Base-by-base conservation (phyloP, 2,329 filamentous ascomycete species). In the Grosmannia penicillata region DNA sequence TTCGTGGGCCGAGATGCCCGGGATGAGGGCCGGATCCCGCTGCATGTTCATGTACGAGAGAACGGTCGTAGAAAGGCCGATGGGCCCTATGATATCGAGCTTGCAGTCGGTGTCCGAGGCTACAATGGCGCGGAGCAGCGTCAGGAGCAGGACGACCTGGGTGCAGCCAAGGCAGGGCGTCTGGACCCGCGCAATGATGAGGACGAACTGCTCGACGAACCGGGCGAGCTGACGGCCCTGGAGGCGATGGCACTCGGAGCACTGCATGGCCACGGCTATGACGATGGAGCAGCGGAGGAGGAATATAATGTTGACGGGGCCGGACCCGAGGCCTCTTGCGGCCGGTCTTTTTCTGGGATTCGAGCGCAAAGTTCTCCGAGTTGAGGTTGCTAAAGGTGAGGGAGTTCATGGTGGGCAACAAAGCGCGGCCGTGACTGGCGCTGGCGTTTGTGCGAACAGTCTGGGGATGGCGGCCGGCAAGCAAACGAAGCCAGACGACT, bases 41-140 rank as follows among this genome's bases (percentile, higher is more conserved):
- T 51, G 44, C 8, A 51, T 39, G 10, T 46, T 45, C 45, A 50
- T 49, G 26, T 33, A 47, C 9, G 31, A 29, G 1, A 42, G 31
- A n/a, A 47, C 40, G 26, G 48, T 41, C 29, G 25, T 45, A 2
- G 40, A 18, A 2, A 42, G 23, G 6, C 33, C 34, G 6, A 42
- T 15, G 1, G 35, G 14, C 2, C 19, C 27, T 25, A 37, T 30
- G 15, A 26, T 26, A 5, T 36, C 37, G 21, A 37, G 35, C 27
- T 37, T 37, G 6, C 26, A 24, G 4, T 44, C 42, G 3, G 37
- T 38, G 11, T 44, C 42, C 5, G 39, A 39, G 13, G 33, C 23
- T 14, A 24, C 29, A 18, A 44, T n/a, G 1, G 42, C 38, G 9
- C 24, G 25, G 6, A 42, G 27, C 8, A 44, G 23, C 13, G 42